Percentiles rank a stretch among this genome's conserved stretches.
phyloP scores from a whole-genome alignment of 192 early-diverging fungal genomes.

The Coemansia sp. region DNA sequence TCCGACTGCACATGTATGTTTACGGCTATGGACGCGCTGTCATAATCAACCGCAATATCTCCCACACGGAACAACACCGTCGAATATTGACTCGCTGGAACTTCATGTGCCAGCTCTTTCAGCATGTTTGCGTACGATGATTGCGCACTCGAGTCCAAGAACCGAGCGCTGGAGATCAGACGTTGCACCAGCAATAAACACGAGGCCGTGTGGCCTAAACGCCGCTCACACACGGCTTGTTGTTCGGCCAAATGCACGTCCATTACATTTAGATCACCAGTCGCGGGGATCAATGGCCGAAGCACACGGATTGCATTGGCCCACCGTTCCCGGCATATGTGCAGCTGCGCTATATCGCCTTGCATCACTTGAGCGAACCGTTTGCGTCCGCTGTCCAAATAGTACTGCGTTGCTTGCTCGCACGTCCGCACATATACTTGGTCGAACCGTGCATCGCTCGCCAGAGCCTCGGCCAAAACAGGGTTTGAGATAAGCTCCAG shows the following conservation, averaged over 20 bases:
- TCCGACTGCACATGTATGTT: constrained; percentile 5
- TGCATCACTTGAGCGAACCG: constrained; percentile 45
- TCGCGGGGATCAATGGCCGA: constrained; percentile 31
- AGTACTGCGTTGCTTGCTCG: constrained; percentile 54
- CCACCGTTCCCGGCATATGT: constrained; percentile 32
- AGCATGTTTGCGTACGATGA: constrained; percentile 18
- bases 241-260: constrained; percentile 2
- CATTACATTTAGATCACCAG: not conserved
- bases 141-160: constrained; percentile 7
- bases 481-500: constrained; percentile 34
- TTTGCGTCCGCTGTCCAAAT: constrained; percentile 34
- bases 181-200: constrained; percentile 23
- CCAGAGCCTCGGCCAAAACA: constrained; percentile 45
- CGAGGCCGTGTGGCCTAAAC: constrained; percentile 12
- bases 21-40: constrained; percentile 9
- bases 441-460: constrained; percentile 41
- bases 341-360: constrained; percentile 45
- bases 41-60: not conserved
- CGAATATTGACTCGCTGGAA: not conserved
- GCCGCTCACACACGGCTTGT: constrained; percentile 34
- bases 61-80: constrained; percentile 13
- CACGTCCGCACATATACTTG: constrained; percentile 48
- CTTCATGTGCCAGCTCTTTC: constrained; percentile 7
- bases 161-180: constrained; percentile 18
- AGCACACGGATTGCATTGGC: constrained; percentile 27